These are phyloP conservation scores for Epithele typhae DNA, from an alignment of 768 basidiomycete species.

Conservation along the genomic window DNA sequence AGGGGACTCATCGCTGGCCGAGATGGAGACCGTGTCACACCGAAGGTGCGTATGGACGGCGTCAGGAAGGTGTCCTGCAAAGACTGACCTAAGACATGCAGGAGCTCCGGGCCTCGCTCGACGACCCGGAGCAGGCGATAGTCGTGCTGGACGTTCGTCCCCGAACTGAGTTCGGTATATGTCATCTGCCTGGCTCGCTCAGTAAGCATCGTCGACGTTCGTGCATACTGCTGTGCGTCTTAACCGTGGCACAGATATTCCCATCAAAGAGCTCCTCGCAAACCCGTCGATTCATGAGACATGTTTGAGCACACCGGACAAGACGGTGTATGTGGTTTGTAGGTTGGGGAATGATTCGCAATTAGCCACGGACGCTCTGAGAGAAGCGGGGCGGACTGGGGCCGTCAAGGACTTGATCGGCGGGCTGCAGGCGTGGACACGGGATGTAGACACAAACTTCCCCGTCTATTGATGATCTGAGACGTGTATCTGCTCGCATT, in stretches of 20 bases:
- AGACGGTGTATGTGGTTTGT: conserved; percentile 62
- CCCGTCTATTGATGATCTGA: conserved; percentile 64
- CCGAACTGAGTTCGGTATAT: conserved; percentile 79
- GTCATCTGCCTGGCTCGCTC: conserved; percentile 65
- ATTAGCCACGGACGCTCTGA: conserved; percentile 69
- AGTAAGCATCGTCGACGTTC: conserved; percentile 55
- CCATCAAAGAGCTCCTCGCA: conserved; percentile 59
- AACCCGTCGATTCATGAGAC: conserved; percentile 42
- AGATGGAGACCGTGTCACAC: conserved; percentile 31
- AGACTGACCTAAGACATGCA: conserved; percentile 23
- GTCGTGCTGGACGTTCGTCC: conserved; percentile 78
- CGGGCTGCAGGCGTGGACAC: conserved; percentile 78
- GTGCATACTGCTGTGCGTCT: background rate
- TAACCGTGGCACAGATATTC: conserved; percentile 53
- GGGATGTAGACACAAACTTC: conserved; percentile 67
- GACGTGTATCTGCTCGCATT: too few species aligned
- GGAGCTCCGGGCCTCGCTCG: conserved; percentile 44
- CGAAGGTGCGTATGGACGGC: background rate
- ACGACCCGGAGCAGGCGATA: conserved; percentile 19
- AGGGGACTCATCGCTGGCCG: conserved; percentile 13
- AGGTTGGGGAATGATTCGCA: conserved; percentile 93
- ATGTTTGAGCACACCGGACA: conserved; percentile 16
- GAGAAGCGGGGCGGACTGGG: conserved; percentile 28
- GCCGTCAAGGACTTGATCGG: conserved; percentile 71
- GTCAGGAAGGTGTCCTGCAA: background rate